These are phyloP conservation scores for Cicer arietinum DNA, from an alignment of 306 rosid species.

Conservation along the genomic window DNA sequence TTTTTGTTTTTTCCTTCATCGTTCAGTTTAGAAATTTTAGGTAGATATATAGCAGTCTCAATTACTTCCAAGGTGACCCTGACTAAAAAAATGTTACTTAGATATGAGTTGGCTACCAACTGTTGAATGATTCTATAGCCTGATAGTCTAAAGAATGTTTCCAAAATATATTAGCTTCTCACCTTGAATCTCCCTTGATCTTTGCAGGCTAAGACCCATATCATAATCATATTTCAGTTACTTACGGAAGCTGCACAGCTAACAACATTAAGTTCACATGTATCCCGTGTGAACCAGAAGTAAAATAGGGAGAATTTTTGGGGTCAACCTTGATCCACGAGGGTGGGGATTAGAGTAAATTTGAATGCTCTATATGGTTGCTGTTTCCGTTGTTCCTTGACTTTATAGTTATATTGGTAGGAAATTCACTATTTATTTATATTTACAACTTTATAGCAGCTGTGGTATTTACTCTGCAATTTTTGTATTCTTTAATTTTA, in stretches of 20 bases:
- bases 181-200: conserved; percentile 28
- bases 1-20: conserved; percentile 14
- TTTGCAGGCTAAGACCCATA: conserved; percentile 56
- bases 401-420: conserved; percentile 31
- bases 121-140: conserved; percentile 23
- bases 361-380: conserved; percentile 26
- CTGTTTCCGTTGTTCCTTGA: background rate
- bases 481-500: conserved; percentile 37
- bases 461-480: conserved; percentile 27
- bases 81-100: background rate
- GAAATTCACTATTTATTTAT: background rate
- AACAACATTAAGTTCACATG: conserved; percentile 24
- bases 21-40: background rate
- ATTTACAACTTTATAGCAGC: conserved; percentile 10
- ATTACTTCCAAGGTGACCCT: conserved; percentile 23
- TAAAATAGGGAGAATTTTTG: conserved; percentile 20
- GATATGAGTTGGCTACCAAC: conserved; percentile 5
- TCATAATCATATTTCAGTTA: conserved; percentile 38
- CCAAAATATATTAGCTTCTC: conserved; percentile 33
- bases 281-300: background rate
- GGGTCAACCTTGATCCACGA: conserved; percentile 28
- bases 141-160: background rate
- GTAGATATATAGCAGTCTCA: conserved; percentile 9
- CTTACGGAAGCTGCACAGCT: conserved; percentile 36
- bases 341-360: conserved; percentile 26